Evolutionary conservation across 176 grass and related monocot genomes (phyloP).

Genomic region (Avena atlantica): DNA sequence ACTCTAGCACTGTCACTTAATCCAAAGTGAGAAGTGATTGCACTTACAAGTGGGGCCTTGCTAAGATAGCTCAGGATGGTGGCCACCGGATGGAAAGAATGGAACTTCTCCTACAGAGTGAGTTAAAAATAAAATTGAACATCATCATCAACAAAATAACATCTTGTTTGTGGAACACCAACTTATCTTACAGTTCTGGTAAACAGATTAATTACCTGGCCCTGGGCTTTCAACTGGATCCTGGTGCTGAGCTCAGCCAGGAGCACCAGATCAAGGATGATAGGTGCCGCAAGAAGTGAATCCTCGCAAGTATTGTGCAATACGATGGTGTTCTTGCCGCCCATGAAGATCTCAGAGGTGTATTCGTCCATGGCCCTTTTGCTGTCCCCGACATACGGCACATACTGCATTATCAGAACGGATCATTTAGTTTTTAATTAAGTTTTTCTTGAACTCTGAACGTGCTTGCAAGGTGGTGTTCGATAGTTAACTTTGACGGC

Average conservation of each 20-base stretch:
- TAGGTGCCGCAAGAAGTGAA: slow-evolving; percentile 74
- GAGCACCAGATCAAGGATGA: slow-evolving; percentile 83
- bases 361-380: slow-evolving; percentile 95
- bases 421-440: background rate
- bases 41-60: slow-evolving; percentile 92
- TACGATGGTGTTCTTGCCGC: slow-evolving; percentile 74
- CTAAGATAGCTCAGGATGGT: slow-evolving; percentile 86
- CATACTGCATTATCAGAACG: slow-evolving; percentile 51
- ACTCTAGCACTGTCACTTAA: background rate
- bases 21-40: background rate
- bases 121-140: background rate
- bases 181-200: background rate
- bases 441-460: background rate
- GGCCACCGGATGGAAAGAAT: slow-evolving; percentile 85
- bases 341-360: slow-evolving; percentile 92
- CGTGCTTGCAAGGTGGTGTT: background rate
- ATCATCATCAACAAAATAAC: background rate
- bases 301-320: slow-evolving; percentile 93
- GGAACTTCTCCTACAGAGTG: slow-evolving; percentile 71
- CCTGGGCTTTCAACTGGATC: slow-evolving; percentile 79
- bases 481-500: background rate
- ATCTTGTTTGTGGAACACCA: background rate
- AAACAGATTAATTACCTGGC: slow-evolving; percentile 51
- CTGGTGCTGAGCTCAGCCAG: slow-evolving; percentile 79
- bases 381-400: slow-evolving; percentile 81